Evolutionary conservation across 2,329 filamentous ascomycete species (phyloP).

Genomic region (Eutypa lata): DNA sequence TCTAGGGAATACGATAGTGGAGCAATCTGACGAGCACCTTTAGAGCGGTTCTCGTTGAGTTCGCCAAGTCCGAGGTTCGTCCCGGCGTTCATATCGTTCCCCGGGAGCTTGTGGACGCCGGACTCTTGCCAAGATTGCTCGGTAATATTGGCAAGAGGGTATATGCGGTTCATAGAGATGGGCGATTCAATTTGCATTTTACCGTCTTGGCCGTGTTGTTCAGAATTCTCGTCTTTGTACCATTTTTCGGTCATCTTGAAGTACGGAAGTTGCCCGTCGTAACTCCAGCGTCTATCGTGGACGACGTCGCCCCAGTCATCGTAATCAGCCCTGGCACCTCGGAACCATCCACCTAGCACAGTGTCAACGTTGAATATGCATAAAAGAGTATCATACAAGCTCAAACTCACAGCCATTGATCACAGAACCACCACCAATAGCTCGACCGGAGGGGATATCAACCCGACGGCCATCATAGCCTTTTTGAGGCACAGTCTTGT

Average conservation of each 20-base stretch:
- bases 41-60: slow-evolving; percentile 16
- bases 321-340: slow-evolving; percentile 39
- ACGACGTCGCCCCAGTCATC: slow-evolving; percentile 36
- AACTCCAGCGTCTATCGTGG: slow-evolving; percentile 37
- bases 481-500: slow-evolving; percentile 16
- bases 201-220: slow-evolving; percentile 25
- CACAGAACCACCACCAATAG: slow-evolving; percentile 18
- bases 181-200: slow-evolving; percentile 23
- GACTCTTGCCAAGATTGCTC: slow-evolving; percentile 28
- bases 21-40: slow-evolving; percentile 17
- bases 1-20: slow-evolving; percentile 7
- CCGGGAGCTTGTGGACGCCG: slow-evolving; percentile 21
- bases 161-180: slow-evolving; percentile 26
- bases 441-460: slow-evolving; percentile 11
- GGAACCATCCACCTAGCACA: slow-evolving; percentile 31
- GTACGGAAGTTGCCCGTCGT: slow-evolving; percentile 38
- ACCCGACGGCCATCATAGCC: slow-evolving; percentile 11
- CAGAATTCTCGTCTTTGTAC: slow-evolving; percentile 8
- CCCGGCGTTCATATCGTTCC: slow-evolving; percentile 15
- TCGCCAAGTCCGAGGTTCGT: slow-evolving; percentile 21
- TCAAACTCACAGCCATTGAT: slow-evolving; percentile 19
- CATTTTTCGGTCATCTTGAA: slow-evolving; percentile 32
- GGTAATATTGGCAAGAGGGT: slow-evolving; percentile 27
- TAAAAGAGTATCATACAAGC: neutral
- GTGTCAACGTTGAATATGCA: neutral